Evolutionary conservation across 2,329 filamentous ascomycete genomes (phyloP).

Genomic region (Parafenestella ontariensis): DNA sequence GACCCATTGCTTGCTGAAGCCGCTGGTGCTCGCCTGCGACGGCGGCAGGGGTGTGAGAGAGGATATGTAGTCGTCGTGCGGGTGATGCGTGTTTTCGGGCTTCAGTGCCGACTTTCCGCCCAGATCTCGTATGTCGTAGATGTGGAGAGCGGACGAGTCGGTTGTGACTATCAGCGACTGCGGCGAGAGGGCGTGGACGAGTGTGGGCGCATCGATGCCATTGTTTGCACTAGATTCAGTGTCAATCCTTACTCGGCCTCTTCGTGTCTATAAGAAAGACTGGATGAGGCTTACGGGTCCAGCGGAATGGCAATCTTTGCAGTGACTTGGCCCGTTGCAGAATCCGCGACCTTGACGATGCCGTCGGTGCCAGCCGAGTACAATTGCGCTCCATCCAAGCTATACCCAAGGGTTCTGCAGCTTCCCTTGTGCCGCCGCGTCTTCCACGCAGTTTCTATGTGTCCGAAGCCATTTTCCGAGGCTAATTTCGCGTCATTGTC

Average conservation of each 20-base stretch:
- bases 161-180: slow-evolving; percentile 88
- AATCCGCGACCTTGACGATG: slow-evolving; percentile 66
- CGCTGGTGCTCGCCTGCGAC: slow-evolving; percentile 80
- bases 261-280: neutral
- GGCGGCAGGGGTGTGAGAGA: slow-evolving; percentile 84
- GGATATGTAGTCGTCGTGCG: slow-evolving; percentile 92
- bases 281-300: slow-evolving; percentile 42
- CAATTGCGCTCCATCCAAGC: slow-evolving; percentile 74
- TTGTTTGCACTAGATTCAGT: slow-evolving; percentile 48
- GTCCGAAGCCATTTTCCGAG: slow-evolving; percentile 69
- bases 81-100: slow-evolving; percentile 78
- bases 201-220: slow-evolving; percentile 74
- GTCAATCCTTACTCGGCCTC: slow-evolving; percentile 22
- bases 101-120: slow-evolving; percentile 58
- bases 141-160: slow-evolving; percentile 86
- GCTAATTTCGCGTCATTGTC: slow-evolving; percentile 59
- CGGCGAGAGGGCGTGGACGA: slow-evolving; percentile 83
- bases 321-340: slow-evolving; percentile 69
- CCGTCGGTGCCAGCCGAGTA: slow-evolving; percentile 69
- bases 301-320: slow-evolving; percentile 82
- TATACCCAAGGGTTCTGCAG: slow-evolving; percentile 82
- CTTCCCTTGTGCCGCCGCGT: slow-evolving; percentile 93
- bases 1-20: slow-evolving; percentile 93
- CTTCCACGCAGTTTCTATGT: slow-evolving; percentile 83
- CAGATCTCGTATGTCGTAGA: slow-evolving; percentile 78